phyloP scores from a whole-genome alignment of 768 basidiomycete species.

The Clitopilus passeckerianus region DNA sequence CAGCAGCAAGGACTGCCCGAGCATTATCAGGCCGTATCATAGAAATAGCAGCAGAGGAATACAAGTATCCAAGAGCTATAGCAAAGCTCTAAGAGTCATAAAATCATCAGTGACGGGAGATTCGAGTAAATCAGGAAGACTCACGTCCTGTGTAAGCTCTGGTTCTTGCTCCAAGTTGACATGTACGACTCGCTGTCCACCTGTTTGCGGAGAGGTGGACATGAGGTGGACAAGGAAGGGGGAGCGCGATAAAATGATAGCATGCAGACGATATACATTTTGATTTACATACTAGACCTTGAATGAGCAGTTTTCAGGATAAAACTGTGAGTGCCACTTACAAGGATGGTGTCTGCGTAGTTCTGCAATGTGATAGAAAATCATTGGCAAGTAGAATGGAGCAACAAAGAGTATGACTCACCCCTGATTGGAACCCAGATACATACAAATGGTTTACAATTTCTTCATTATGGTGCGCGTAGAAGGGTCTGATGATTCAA shows the following conservation, averaged over 20 bases:
- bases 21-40: constrained; percentile 75
- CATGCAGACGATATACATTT: constrained; percentile 73
- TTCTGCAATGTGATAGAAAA: constrained; percentile 41
- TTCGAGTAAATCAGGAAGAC: constrained; percentile 18
- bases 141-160: constrained; percentile 80
- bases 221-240: constrained; percentile 87
- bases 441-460: constrained; percentile 77
- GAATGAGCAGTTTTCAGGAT: constrained; percentile 1
- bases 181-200: constrained; percentile 65
- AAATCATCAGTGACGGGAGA: constrained; percentile 7
- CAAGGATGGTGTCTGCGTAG: constrained; percentile 77
- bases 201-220: constrained; percentile 69
- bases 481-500: constrained; percentile 30
- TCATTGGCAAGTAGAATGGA: constrained; percentile 3
- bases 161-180: constrained; percentile 75
- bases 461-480: constrained; percentile 68
- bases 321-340: constrained; percentile 28
- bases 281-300: constrained; percentile 62
- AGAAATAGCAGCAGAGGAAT: constrained; percentile 67
- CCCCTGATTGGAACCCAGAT: constrained; percentile 77
- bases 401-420: constrained; percentile 33
- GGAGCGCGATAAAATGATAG: constrained; percentile 83
- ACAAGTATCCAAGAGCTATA: constrained; percentile 81
- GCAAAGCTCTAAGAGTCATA: constrained; percentile 54
- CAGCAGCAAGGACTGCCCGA: constrained; percentile 80